Conservation (phyloP, 352 stramenopile species). For the Pythium folliculosum region DNA sequence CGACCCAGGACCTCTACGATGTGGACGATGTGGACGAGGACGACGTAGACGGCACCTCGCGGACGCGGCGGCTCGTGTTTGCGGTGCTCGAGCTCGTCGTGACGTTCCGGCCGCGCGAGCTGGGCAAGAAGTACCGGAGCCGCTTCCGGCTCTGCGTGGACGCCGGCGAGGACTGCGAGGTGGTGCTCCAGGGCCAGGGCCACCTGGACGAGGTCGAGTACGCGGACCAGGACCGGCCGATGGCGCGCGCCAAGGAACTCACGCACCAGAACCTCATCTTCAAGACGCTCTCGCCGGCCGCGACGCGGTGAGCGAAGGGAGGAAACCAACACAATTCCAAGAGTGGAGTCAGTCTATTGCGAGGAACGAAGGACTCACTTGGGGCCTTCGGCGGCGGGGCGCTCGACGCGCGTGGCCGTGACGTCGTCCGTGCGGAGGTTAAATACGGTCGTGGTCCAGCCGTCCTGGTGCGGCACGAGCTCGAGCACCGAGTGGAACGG, state of each 20-base stretch:
- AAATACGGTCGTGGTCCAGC: constrained; percentile 86
- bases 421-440: constrained; percentile 52
- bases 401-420: constrained; percentile 15
- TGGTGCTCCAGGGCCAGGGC: constrained; percentile 69
- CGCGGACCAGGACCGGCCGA: constrained; percentile 49
- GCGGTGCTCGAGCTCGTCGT: constrained; percentile 47
- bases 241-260: constrained; percentile 42
- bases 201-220: constrained; percentile 58
- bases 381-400: constrained; percentile 1
- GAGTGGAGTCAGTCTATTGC: neutral
- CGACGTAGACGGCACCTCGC: neutral
- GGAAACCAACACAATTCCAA: neutral
- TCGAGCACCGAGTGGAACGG: constrained; percentile 85
- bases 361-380: constrained; percentile 7
- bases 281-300: constrained; percentile 21
- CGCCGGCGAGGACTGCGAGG: constrained; percentile 61
- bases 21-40: constrained; percentile 21
- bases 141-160: constrained; percentile 71
- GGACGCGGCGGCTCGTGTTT: constrained; percentile 34
- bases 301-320: neutral
- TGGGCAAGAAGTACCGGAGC: constrained; percentile 50
- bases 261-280: constrained; percentile 60
- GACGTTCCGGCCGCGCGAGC: constrained; percentile 46
- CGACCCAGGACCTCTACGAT: constrained; percentile 35
- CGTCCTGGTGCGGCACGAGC: constrained; percentile 76